Base-by-base conservation (phyloP, 106 monocot species). In the Gastrodia elata region DNA sequence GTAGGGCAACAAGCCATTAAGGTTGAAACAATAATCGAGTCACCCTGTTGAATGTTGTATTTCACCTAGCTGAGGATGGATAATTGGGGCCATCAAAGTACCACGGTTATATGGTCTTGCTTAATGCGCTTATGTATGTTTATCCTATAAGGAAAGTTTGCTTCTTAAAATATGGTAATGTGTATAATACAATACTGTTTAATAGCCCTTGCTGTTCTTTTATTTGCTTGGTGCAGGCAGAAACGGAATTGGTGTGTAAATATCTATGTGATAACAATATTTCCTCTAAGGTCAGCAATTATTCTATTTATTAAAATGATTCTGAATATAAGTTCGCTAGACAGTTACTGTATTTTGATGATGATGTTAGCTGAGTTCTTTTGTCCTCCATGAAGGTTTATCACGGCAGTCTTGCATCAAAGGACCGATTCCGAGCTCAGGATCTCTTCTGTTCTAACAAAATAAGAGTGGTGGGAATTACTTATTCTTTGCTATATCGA, bases 201-300 rank as follows among this genome's bases (percentile, higher is more conserved):
- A 38, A 68, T 64, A 7, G 64, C 30, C 1, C 20, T 22, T 13
- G 2, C 30, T 68, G 1, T 38, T 68, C n/a, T 68, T 15, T 38
- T 37, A n/a, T 38, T n/a, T 64, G 33, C 68, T 72, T 57, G 24
- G 36, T 85, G 77, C 84, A 97, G 97, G 80, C 81, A 69, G 97
- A 98, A 78, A 85, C 97, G 57, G 97, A 98, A 52, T 64, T 82
- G 15, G 77, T 93, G 61, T 74, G 83, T 82, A 98, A 83, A n/a
- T 86, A 86, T 80, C 91, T 98, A 26, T 83, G 86, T 64, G 97
- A 98, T 70, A 93, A 93, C 59, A 83, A 88, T 64, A 88, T 93
- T 38, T 68, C 78, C 72, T 86, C 92, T 56, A 93, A 93, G 97
- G 96, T 97, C 33, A 77, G 79, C 35, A 75, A 22, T 71, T 33